A percentile compares a stretch with the other conserved stretches of the same genome.
Conservation (phyloP, 1,139 yeast species). For the Debaryomyces sp. region DNA sequence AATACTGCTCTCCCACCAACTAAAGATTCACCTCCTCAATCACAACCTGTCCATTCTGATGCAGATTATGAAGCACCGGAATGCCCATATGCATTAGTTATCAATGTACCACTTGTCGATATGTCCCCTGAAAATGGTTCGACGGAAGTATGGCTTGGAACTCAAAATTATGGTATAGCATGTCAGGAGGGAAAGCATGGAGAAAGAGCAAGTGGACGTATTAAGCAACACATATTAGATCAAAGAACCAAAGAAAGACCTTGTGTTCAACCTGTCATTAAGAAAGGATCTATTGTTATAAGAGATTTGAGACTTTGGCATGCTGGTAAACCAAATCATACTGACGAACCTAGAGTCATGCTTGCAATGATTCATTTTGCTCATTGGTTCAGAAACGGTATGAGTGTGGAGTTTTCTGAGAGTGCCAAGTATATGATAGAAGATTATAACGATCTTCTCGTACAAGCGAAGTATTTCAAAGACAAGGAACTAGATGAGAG, state of each 20-base stretch:
- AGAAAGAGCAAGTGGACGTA: background rate
- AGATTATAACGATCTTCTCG: too few species aligned
- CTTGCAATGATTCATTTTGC: background rate
- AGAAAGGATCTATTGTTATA: background rate
- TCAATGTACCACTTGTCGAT: background rate
- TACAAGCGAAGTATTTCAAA: too few species aligned
- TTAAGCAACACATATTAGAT: background rate
- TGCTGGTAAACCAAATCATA: conserved; percentile 51
- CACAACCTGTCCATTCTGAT: background rate
- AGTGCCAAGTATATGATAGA: background rate
- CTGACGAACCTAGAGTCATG: conserved; percentile 16
- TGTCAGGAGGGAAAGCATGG: background rate
- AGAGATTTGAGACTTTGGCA: conserved; percentile 4
- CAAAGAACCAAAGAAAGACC: background rate
- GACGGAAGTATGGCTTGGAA: background rate
- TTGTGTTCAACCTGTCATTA: background rate
- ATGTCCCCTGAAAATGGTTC: background rate
- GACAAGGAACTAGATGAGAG: too few species aligned
- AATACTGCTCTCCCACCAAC: background rate
- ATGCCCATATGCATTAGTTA: background rate
- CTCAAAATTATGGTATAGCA: background rate
- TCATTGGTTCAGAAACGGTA: background rate
- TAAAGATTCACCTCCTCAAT: background rate
- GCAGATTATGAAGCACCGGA: background rate
- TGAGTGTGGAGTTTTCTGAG: background rate